Percentiles rank a stretch among this genome's conserved stretches.
Conservation (phyloP, 768 basidiomycete genomes). For the Lactarius psammicola region DNA sequence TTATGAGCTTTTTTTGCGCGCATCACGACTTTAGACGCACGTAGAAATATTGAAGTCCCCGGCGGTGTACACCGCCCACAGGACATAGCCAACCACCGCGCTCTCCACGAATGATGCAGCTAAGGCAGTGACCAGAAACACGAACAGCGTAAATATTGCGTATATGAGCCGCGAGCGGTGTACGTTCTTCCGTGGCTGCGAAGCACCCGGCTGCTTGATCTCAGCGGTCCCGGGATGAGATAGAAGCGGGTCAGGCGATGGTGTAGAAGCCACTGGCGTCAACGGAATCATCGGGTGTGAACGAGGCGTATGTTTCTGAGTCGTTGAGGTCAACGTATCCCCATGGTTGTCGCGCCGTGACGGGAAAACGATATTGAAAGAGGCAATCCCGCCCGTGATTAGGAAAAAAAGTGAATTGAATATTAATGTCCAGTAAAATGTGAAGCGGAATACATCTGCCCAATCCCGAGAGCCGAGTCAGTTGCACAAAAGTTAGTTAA, state of each 20-base stretch:
- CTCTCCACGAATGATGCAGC: constrained; percentile 23
- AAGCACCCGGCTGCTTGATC: neutral
- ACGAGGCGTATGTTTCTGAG: neutral
- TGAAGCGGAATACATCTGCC: constrained; percentile 29
- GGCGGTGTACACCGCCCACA: constrained; percentile 22
- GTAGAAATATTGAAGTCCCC: constrained; percentile 27
- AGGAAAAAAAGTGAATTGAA: constrained; percentile 28
- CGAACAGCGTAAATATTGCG: constrained; percentile 24
- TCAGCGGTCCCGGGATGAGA: neutral
- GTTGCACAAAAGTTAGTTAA: neutral
- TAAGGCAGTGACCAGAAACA: constrained; percentile 21
- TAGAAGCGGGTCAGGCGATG: constrained; percentile 14
- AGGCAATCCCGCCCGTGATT: constrained; percentile 23
- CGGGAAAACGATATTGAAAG: constrained; percentile 28
- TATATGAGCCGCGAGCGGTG: constrained; percentile 26
- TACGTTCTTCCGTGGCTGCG: constrained; percentile 19
- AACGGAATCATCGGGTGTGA: constrained; percentile 16
- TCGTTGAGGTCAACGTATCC: neutral
- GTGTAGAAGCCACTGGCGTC: constrained; percentile 17
- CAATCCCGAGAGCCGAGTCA: constrained; percentile 4
- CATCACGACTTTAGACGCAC: constrained; percentile 19
- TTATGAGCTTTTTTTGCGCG: neutral
- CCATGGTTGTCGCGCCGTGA: constrained; percentile 15
- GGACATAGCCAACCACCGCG: constrained; percentile 28
- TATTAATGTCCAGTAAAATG: constrained; percentile 29